Percentiles rank a stretch among this genome's conserved stretches.
Evolutionary conservation across 1,284 basidiomycete genomes (phyloP).

Genomic region (Sporisorium scitamineum): DNA sequence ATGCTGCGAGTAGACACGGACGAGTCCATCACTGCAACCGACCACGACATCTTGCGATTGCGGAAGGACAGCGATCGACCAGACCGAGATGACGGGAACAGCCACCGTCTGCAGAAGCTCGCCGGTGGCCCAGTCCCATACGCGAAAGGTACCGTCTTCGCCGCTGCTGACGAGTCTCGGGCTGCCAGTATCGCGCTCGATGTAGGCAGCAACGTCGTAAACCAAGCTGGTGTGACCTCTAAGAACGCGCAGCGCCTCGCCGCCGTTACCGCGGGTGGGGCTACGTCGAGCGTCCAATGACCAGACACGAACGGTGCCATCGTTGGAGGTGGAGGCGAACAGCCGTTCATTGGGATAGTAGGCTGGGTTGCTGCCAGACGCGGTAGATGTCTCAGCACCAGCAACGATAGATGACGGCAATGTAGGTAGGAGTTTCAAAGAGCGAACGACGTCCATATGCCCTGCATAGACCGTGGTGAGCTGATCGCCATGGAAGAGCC

Average conservation of each 20-base stretch:
- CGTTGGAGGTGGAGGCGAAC: slow-evolving; percentile 46
- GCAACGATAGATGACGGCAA: background rate
- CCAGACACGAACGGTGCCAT: slow-evolving; percentile 44
- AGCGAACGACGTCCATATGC: slow-evolving; percentile 53
- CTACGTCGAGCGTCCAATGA: slow-evolving; percentile 40
- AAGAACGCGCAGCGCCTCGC: slow-evolving; percentile 33
- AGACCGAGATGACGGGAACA: slow-evolving; percentile 45
- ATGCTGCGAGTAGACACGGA: slow-evolving; percentile 43
- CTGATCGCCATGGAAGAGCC: slow-evolving; percentile 50
- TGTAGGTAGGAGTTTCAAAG: slow-evolving; percentile 20
- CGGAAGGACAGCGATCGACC: slow-evolving; percentile 42
- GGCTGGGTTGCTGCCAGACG: background rate
- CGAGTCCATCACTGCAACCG: slow-evolving; percentile 41
- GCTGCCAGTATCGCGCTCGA: background rate
- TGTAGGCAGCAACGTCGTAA: slow-evolving; percentile 30
- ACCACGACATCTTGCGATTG: slow-evolving; percentile 43
- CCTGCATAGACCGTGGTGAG: slow-evolving; percentile 43
- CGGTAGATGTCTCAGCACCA: background rate
- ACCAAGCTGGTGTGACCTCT: slow-evolving; percentile 42
- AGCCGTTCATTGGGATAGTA: slow-evolving; percentile 24
- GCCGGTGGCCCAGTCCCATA: slow-evolving; percentile 35
- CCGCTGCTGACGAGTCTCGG: slow-evolving; percentile 35
- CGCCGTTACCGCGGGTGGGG: slow-evolving; percentile 42
- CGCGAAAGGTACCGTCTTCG: slow-evolving; percentile 46
- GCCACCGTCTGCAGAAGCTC: slow-evolving; percentile 26